A percentile compares a stretch with the other conserved stretches of the same genome.
Conservation (phyloP, 768 basidiomycete genomes). For the Boletus reticuloceps region DNA sequence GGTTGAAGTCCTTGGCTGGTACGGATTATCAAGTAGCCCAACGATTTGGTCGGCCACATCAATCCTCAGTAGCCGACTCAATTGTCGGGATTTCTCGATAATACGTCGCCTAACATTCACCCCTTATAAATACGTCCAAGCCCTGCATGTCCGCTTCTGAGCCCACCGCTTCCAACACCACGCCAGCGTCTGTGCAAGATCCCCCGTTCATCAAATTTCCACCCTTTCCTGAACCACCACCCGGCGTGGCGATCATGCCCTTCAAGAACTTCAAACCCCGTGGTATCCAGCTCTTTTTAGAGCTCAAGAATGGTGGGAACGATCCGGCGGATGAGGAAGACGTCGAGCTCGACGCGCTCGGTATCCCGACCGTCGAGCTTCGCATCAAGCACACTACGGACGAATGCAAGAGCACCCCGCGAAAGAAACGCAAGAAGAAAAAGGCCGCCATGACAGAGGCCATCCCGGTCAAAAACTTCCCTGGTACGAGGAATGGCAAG, state of each 20-base stretch:
- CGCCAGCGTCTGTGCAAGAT: constrained; percentile 9
- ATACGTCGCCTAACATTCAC: constrained; percentile 9
- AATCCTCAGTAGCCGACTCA: constrained; percentile 11
- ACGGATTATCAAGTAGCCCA: constrained; percentile 14
- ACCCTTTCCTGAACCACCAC: constrained; percentile 46
- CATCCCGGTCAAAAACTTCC: constrained; percentile 28
- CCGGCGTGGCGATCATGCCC: constrained; percentile 47
- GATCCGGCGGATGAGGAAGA: constrained; percentile 35
- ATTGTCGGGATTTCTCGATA: constrained; percentile 12
- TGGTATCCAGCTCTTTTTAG: constrained; percentile 55
- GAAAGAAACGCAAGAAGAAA: constrained; percentile 47
- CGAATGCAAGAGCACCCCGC: constrained; percentile 53
- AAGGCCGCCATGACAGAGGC: constrained; percentile 18
- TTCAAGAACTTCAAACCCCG: constrained; percentile 56
- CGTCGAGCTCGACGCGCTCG: constrained; percentile 63
- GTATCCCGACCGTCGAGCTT: constrained; percentile 63
- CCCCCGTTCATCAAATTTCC: constrained; percentile 36
- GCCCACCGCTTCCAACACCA: constrained; percentile 16
- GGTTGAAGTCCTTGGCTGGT: too few relatives aligned
- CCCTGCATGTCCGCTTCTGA: constrained; percentile 17
- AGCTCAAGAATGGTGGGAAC: constrained; percentile 32
- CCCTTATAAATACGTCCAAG: constrained; percentile 12
- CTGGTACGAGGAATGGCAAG: constrained; percentile 78
- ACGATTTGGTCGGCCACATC: constrained; percentile 3
- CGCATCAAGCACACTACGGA: constrained; percentile 52